Conservation (phyloP, 768 basidiomycete species). For the Piloderma croceum region DNA sequence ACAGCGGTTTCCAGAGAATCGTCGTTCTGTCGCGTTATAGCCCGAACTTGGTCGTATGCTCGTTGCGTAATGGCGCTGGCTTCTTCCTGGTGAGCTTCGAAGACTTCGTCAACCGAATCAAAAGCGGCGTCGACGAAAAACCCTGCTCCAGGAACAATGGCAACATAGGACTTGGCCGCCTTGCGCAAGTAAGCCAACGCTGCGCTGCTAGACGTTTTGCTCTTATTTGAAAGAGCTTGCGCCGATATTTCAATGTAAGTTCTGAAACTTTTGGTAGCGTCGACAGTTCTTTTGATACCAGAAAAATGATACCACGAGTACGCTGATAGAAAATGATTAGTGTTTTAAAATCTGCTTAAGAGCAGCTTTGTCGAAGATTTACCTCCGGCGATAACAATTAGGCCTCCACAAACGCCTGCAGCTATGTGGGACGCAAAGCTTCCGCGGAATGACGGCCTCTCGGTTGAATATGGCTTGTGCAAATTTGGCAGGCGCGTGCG, state of each 20-base stretch:
- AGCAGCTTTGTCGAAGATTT: background rate
- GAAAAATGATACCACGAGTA: slow-evolving; percentile 40
- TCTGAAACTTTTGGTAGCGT: slow-evolving; percentile 26
- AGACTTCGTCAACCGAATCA: slow-evolving; percentile 34
- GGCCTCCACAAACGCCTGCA: slow-evolving; percentile 27
- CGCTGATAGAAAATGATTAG: slow-evolving; percentile 20
- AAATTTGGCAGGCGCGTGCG: too few species aligned
- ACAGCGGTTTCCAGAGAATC: slow-evolving; percentile 16
- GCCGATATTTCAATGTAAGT: slow-evolving; percentile 21
- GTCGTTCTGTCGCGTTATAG: slow-evolving; percentile 17
- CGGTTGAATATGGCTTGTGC: too few species aligned
- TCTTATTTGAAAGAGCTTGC: too few species aligned
- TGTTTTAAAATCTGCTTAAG: background rate
- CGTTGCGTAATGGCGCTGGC: slow-evolving; percentile 30
- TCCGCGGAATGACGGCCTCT: background rate
- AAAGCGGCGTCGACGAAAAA: slow-evolving; percentile 37
- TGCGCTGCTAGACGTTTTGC: slow-evolving; percentile 20
- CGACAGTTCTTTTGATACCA: slow-evolving; percentile 31
- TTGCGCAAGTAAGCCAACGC: slow-evolving; percentile 33
- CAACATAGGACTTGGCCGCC: slow-evolving; percentile 36
- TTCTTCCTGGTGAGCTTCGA: slow-evolving; percentile 35
- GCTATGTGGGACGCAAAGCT: slow-evolving; percentile 17
- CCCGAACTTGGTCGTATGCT: slow-evolving; percentile 32
- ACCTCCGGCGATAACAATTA: slow-evolving; percentile 25
- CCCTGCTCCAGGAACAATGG: slow-evolving; percentile 33